Base-by-base conservation (phyloP, 225 moss, liverwort and hornwort genomes). In the Rhytidiadelphus loreus region DNA sequence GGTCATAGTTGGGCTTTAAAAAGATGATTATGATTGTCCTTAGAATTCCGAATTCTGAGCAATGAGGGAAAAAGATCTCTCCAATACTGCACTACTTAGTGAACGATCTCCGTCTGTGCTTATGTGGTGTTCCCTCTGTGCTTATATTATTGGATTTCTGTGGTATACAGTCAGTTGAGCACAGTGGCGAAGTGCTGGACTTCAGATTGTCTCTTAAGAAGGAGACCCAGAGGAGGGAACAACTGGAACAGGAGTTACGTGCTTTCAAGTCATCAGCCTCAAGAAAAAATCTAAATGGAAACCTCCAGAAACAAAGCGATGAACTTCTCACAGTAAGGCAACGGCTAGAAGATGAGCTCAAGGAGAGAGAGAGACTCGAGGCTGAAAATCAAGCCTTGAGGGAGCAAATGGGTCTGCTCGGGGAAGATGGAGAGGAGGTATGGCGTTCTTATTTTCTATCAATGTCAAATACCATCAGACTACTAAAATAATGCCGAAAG, bases 351-450 rank as follows among this genome's bases (percentile, higher is more conserved):
- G 94, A 95, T 66, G 93, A 95, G 81, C 88, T 92, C 13, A 92
- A 89, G 79, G 92, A 92, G 87, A 92, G 92, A 81, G 93, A 93
- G 87, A 87, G 86, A 76, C 79, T 95, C 61, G 93, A 95, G 91
- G 91, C 88, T 82, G 95, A 95, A 90, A 91, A 94, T 56, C 89
- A 93, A 76, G 91, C 79, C 62, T 90, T 99, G 83, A 96, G 91
- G 81, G 97, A 99, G 86, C 95, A 97, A 91, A 81, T 93, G 75
- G 87, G 87, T 81, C 71, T 92, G 24, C 93, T 95, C 33, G 90
- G 93, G 86, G 95, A 96, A 56, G 96, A 96, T 70, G 95, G 93
- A 80, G 96, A 96, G 63, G 96, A 96, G 96, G 97, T 97, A 88
- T 85, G 56, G 41, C 7, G 35, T 50, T 68, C 7, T 26, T 17